These are phyloP conservation scores for Diophrys sp. DNA, from an alignment of 73 alveolate species.

Conservation along the genomic window DNA sequence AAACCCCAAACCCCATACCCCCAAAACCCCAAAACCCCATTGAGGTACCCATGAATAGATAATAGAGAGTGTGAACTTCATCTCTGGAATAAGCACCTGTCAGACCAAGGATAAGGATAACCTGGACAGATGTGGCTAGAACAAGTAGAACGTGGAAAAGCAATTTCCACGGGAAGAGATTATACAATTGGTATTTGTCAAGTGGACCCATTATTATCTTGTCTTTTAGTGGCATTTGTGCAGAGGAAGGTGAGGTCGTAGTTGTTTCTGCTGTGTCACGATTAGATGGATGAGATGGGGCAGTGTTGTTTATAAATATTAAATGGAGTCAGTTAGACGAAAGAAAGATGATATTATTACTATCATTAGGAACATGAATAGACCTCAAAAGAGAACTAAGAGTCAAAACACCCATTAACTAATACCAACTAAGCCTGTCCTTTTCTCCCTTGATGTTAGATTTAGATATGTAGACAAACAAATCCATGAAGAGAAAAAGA, in stretches of 20 bases:
- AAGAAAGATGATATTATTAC: neutral
- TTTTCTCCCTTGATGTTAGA: constrained; percentile 40
- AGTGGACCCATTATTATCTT: constrained; percentile 42
- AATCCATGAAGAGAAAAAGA: constrained; percentile 34
- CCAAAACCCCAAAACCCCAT: too few species aligned
- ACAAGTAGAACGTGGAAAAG: constrained; percentile 29
- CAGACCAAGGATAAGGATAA: constrained; percentile 8
- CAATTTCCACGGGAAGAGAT: constrained; percentile 53
- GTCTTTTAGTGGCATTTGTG: constrained; percentile 30
- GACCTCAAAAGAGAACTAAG: neutral
- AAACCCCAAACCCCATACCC: too few species aligned
- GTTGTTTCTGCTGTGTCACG: too few species aligned
- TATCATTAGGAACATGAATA: neutral
- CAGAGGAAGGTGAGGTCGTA: too few species aligned
- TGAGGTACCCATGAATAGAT: constrained; percentile 8
- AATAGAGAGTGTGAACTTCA: constrained; percentile 16
- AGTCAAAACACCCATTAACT: neutral
- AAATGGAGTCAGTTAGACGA: too few species aligned
- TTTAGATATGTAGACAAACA: constrained; percentile 44
- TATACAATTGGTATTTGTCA: constrained; percentile 31
- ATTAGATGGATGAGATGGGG: too few species aligned
- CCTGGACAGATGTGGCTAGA: constrained; percentile 22
- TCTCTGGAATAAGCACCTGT: constrained; percentile 31
- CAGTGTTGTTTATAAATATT: too few species aligned
- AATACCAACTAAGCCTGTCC: constrained; percentile 45